phyloP scores from a whole-genome alignment of 305 asterid species.

The Stenogyne calaminthoides region DNA sequence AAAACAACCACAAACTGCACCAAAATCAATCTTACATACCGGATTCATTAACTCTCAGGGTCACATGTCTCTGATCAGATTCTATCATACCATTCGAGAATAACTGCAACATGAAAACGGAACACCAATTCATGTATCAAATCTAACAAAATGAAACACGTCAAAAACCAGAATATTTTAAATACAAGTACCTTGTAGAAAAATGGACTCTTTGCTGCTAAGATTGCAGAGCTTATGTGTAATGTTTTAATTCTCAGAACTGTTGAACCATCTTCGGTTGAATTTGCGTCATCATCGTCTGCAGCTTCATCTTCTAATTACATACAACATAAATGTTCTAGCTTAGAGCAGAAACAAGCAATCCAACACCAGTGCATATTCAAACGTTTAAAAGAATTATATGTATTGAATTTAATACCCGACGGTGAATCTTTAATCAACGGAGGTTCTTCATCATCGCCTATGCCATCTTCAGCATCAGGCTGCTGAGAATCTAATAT shows the following conservation, averaged over 20 bases:
- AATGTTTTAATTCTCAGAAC: slow-evolving; percentile 63
- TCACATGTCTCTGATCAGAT: slow-evolving; percentile 88
- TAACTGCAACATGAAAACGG: slow-evolving; percentile 45
- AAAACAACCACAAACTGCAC: background rate
- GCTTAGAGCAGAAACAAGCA: slow-evolving; percentile 15
- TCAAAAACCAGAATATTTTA: slow-evolving; percentile 9
- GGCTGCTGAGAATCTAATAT: slow-evolving; percentile 56
- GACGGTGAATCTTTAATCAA: slow-evolving; percentile 71
- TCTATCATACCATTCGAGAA: slow-evolving; percentile 96
- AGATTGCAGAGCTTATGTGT: slow-evolving; percentile 84
- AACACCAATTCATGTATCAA: slow-evolving; percentile 17
- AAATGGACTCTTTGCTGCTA: slow-evolving; percentile 91
- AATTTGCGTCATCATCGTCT: slow-evolving; percentile 60
- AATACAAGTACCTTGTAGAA: slow-evolving; percentile 69
- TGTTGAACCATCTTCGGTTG: slow-evolving; percentile 51
- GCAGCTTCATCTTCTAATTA: slow-evolving; percentile 62
- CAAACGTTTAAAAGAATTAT: background rate
- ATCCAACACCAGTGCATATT: background rate
- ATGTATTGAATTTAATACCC: slow-evolving; percentile 40
- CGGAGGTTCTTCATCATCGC: slow-evolving; percentile 60
- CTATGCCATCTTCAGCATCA: slow-evolving; percentile 60
- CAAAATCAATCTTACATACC: slow-evolving; percentile 47
- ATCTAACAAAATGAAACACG: slow-evolving; percentile 1
- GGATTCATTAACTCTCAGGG: slow-evolving; percentile 75
- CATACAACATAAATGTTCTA: background rate